A percentile compares a stretch with the other conserved stretches of the same genome.
Evolutionary conservation across 2,329 filamentous ascomycete species (phyloP).

Genomic region (Diaporthe eres): DNA sequence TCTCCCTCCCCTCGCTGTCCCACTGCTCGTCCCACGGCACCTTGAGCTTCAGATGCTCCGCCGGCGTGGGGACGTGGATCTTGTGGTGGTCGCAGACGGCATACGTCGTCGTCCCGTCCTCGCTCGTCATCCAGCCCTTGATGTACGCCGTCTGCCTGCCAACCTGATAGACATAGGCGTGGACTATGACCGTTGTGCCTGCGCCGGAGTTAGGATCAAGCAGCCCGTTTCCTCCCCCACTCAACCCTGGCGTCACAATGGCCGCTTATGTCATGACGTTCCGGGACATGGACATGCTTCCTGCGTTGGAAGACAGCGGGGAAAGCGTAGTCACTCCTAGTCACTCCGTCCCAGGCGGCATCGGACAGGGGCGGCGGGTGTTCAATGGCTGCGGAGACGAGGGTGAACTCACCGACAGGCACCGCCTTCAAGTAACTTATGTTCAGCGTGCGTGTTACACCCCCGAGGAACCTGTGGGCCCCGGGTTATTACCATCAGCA

Average conservation of each 20-base stretch:
- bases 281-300: too few species aligned
- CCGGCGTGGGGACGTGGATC: conserved; percentile 57
- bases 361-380: too few species aligned
- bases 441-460: conserved; percentile 63
- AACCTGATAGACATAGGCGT: conserved; percentile 58
- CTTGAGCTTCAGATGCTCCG: conserved; percentile 55
- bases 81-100: conserved; percentile 68
- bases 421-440: conserved; percentile 66
- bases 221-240: too few species aligned
- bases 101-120: conserved; percentile 62
- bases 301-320: too few species aligned
- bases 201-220: neutral
- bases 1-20: conserved; percentile 45
- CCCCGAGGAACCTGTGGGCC: conserved; percentile 58
- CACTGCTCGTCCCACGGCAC: conserved; percentile 61
- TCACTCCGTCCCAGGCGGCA: too few species aligned
- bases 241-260: too few species aligned
- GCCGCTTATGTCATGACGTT: too few species aligned
- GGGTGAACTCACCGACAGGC: conserved; percentile 54
- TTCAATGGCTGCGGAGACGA: too few species aligned
- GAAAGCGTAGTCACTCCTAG: too few species aligned
- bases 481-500: neutral
- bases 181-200: conserved; percentile 57
- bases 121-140: conserved; percentile 62
- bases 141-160: conserved; percentile 67